Percentiles rank a stretch among this genome's conserved stretches.
Evolutionary conservation across 2,329 filamentous ascomycete species (phyloP).

Genomic region (Venturia aucupariae): DNA sequence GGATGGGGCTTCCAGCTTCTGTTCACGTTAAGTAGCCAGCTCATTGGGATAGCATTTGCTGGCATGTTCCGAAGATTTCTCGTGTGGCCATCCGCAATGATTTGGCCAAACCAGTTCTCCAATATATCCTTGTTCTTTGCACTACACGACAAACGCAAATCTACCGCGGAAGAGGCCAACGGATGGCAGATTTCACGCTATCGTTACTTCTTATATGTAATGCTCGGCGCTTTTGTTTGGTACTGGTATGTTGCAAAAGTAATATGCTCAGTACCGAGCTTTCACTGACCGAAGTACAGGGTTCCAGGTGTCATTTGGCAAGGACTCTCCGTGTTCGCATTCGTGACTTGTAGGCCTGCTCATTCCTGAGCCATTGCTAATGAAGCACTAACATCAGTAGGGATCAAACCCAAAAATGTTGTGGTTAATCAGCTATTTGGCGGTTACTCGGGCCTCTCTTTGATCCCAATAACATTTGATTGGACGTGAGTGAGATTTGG

Average conservation of each 20-base stretch:
- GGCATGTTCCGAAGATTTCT: slow-evolving; percentile 23
- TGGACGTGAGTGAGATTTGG: slow-evolving; percentile 14
- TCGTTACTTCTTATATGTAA: slow-evolving; percentile 46
- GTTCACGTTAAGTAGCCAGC: slow-evolving; percentile 59
- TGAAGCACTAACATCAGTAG: not conserved
- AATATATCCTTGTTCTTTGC: slow-evolving; percentile 60
- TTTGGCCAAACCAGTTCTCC: slow-evolving; percentile 62
- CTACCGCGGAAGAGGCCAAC: slow-evolving; percentile 46
- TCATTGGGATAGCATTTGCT: slow-evolving; percentile 32
- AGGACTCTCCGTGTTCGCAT: slow-evolving; percentile 61
- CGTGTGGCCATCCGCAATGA: slow-evolving; percentile 54
- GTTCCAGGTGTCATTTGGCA: slow-evolving; percentile 61
- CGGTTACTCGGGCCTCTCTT: slow-evolving; percentile 54
- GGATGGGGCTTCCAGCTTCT: slow-evolving; percentile 39
- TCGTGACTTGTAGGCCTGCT: slow-evolving; percentile 54
- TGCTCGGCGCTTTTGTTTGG: slow-evolving; percentile 34
- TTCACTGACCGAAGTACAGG: slow-evolving; percentile 48
- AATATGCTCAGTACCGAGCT: slow-evolving; percentile 22
- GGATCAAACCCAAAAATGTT: slow-evolving; percentile 59
- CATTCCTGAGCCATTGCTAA: not conserved
- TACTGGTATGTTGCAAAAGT: slow-evolving; percentile 41
- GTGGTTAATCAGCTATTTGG: slow-evolving; percentile 67
- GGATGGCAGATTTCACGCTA: slow-evolving; percentile 61
- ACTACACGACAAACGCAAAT: slow-evolving; percentile 49
- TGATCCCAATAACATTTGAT: slow-evolving; percentile 44